A percentile compares a stretch with the other conserved stretches of the same genome.
Evolutionary conservation across 2,329 filamentous ascomycete species (phyloP).

Genomic region (Emergomyces orientalis): DNA sequence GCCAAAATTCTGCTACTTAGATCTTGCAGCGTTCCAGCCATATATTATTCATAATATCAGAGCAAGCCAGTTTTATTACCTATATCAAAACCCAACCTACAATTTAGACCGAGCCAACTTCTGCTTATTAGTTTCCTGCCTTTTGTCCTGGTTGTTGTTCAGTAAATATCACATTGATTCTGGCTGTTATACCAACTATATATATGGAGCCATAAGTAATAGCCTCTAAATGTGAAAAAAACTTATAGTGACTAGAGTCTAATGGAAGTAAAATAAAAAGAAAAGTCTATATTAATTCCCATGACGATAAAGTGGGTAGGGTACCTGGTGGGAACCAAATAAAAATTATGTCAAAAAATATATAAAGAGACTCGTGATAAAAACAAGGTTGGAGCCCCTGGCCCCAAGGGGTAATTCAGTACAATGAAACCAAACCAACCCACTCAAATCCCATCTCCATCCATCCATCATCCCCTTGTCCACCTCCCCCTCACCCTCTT

Average conservation of each 20-base stretch:
- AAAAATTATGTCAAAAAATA: neutral
- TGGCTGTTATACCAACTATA: neutral
- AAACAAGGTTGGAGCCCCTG: too few species aligned
- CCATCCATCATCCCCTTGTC: conserved; percentile 18
- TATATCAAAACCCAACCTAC: neutral
- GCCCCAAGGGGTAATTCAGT: neutral
- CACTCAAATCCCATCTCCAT: neutral
- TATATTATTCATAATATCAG: neutral
- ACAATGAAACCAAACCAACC: neutral
- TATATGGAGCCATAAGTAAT: neutral
- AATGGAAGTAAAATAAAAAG: neutral
- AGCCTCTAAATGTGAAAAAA: neutral
- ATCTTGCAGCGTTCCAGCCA: neutral
- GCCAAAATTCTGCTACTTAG: neutral
- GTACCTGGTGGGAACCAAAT: neutral
- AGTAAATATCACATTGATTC: neutral
- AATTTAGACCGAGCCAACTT: neutral
- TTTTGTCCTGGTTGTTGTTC: neutral
- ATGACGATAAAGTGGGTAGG: neutral
- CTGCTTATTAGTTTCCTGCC: neutral
- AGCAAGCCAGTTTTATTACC: neutral
- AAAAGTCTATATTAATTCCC: neutral
- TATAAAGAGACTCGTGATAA: too few species aligned
- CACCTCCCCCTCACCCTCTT: conserved; percentile 24
- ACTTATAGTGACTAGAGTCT: neutral